Conservation (phyloP, 1,139 yeast species). For the Meyerozyma carpophila region DNA sequence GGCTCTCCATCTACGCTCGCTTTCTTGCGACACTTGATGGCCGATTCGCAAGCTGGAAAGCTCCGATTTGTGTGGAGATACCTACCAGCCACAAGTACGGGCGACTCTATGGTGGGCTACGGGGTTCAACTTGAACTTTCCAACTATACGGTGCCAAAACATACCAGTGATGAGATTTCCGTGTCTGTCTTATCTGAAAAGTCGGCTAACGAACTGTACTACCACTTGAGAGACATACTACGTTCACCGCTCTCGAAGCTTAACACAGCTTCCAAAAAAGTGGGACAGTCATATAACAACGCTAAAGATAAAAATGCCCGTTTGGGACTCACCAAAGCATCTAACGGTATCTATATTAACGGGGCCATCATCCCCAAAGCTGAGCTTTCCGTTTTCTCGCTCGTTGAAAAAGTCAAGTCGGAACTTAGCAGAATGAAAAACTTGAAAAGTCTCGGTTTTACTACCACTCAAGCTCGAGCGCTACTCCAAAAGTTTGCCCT, state of each 20-base stretch:
- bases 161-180: background rate
- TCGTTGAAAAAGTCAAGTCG: slow-evolving; percentile 27
- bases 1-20: slow-evolving; percentile 41
- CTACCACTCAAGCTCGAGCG: slow-evolving; percentile 27
- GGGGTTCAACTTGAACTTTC: slow-evolving; percentile 45
- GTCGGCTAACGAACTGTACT: background rate
- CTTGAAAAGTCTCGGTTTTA: slow-evolving; percentile 32
- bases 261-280: background rate
- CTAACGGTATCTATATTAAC: slow-evolving; percentile 55
- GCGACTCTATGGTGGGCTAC: slow-evolving; percentile 52
- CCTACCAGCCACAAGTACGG: slow-evolving; percentile 26
- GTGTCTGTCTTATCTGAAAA: background rate
- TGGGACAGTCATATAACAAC: background rate
- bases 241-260: background rate
- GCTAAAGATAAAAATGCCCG: background rate
- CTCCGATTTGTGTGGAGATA: slow-evolving; percentile 75
- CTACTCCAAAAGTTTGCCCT: slow-evolving; percentile 44
- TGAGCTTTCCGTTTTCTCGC: slow-evolving; percentile 39
- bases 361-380: slow-evolving; percentile 49
- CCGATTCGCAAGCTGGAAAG: slow-evolving; percentile 60
- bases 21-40: slow-evolving; percentile 55
- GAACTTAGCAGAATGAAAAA: slow-evolving; percentile 31
- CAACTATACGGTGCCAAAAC: background rate
- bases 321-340: slow-evolving; percentile 29
- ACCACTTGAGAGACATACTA: background rate